These are phyloP conservation scores for Abortiporus biennis DNA, from an alignment of 1,284 basidiomycete species.

Conservation along the genomic window DNA sequence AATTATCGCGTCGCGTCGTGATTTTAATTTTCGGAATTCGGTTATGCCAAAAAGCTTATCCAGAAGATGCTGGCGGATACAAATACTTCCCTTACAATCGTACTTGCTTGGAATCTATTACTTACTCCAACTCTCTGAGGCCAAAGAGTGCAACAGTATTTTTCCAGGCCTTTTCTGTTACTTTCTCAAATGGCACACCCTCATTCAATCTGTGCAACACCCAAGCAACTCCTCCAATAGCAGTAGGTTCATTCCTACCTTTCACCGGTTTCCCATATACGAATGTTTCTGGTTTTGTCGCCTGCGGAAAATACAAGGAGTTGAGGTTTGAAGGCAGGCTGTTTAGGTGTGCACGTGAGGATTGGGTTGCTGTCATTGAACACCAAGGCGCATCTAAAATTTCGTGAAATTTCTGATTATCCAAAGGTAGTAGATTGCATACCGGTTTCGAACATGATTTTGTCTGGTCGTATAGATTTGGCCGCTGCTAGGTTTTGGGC, in stretches of 20 bases:
- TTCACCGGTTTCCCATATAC: constrained; percentile 64
- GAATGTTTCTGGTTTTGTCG: constrained; percentile 64
- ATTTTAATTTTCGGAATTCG: too few species aligned
- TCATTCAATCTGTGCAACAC: constrained; percentile 60
- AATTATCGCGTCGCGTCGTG: too few species aligned
- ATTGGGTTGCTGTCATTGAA: constrained; percentile 71
- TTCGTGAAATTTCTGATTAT: background rate
- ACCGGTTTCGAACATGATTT: constrained; percentile 81
- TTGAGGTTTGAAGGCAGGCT: constrained; percentile 44
- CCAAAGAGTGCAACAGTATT: constrained; percentile 67
- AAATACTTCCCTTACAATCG: too few species aligned
- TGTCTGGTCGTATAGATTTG: constrained; percentile 55
- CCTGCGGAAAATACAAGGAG: constrained; percentile 45
- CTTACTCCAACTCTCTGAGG: constrained; percentile 31
- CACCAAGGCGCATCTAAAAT: constrained; percentile 79
- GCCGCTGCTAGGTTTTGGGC: constrained; percentile 62
- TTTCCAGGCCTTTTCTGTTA: constrained; percentile 56
- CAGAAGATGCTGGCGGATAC: too few species aligned
- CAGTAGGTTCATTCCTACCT: constrained; percentile 77
- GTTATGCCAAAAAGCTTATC: too few species aligned
- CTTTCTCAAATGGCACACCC: constrained; percentile 47
- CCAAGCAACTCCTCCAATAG: constrained; percentile 75
- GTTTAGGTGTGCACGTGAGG: constrained; percentile 56
- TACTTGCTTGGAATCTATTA: constrained; percentile 2
- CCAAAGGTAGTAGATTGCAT: constrained; percentile 9